Conservation (phyloP, 345 rosid genomes). For the Boechera divaricarpa region DNA sequence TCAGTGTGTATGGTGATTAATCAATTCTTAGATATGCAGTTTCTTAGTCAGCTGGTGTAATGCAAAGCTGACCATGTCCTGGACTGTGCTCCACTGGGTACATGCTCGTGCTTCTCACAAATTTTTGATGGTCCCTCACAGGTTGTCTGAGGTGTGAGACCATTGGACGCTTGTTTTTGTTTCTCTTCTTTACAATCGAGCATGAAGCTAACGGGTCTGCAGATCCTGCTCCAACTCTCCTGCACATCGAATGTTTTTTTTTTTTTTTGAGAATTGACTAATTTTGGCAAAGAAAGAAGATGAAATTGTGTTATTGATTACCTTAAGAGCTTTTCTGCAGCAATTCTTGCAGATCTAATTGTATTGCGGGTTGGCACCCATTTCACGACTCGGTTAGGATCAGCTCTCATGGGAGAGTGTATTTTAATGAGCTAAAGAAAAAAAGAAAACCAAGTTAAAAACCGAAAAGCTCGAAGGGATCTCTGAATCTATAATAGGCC, state of each 20-base stretch:
- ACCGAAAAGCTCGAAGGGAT: constrained; percentile 2
- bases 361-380: constrained; percentile 68
- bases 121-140: constrained; percentile 60
- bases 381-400: constrained; percentile 70
- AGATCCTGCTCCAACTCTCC: constrained; percentile 84
- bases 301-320: constrained; percentile 32
- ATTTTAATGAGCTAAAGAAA: constrained; percentile 78
- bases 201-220: constrained; percentile 61
- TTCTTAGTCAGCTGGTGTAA: constrained; percentile 44
- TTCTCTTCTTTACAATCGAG: constrained; percentile 55
- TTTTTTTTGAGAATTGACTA: background rate
- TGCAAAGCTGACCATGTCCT: constrained; percentile 77
- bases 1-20: constrained; percentile 4
- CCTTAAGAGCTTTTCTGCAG: constrained; percentile 89
- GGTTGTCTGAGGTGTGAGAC: constrained; percentile 55
- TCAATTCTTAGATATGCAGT: background rate
- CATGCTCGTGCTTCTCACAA: constrained; percentile 59
- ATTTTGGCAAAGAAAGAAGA: constrained; percentile 1
- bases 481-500: constrained; percentile 1
- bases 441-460: constrained; percentile 35
- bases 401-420: constrained; percentile 93
- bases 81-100: constrained; percentile 73
- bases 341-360: constrained; percentile 78
- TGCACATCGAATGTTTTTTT: constrained; percentile 29
- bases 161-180: constrained; percentile 44